Base-by-base conservation (phyloP, 2,329 filamentous ascomycete genomes). In the Diaporthe australafricana region DNA sequence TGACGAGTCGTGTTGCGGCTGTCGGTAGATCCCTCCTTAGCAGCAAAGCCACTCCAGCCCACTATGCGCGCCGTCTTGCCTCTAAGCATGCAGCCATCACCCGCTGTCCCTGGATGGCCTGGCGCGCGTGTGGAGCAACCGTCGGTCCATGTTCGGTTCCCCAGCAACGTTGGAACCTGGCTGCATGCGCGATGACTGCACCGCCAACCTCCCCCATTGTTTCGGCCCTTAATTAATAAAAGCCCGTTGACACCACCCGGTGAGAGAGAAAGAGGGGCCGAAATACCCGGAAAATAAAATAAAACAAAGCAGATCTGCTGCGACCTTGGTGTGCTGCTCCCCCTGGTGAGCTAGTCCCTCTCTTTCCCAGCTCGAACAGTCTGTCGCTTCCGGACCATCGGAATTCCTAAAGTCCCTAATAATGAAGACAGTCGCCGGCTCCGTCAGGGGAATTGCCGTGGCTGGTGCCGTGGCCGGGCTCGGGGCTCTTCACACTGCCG, bases 391-490 rank as follows among this genome's bases (percentile, higher is more conserved):
- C 42, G 53, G 42, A 50, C 32, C 20, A 25, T 45, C 42, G 32
- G 53, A 35, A 16, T 50, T 60, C 52, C 32, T 30, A 27, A 47
- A 47, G 22, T 57, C 25, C 32, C 40, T 57, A 50, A 69, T 69
- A 9, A 69, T 69, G 67, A 62, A 62, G 53, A 30, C 53, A 30
- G 53, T 42, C 42, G 48, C 53, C 53, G 47, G 56, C 67, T 69
- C 67, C 53, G 67, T 52, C 53, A 60, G 35, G 42, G 32, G 42
- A 17, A 56, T 69, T 14, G 67, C 53, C 3, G 67, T 69, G 30
- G 67, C 67, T 60, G 67, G 67, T 52, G 67, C 60, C 60, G 60
- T 69, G 22, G 67, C 67, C 53, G 67, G 67, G 14, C 67, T 69
- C 22, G 53, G 67, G 8, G 45, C 53, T 38, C 45, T 69, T 17